These are phyloP conservation scores for Penicillium brasilianum DNA, from an alignment of 2,329 filamentous ascomycete genomes.

Conservation along the genomic window DNA sequence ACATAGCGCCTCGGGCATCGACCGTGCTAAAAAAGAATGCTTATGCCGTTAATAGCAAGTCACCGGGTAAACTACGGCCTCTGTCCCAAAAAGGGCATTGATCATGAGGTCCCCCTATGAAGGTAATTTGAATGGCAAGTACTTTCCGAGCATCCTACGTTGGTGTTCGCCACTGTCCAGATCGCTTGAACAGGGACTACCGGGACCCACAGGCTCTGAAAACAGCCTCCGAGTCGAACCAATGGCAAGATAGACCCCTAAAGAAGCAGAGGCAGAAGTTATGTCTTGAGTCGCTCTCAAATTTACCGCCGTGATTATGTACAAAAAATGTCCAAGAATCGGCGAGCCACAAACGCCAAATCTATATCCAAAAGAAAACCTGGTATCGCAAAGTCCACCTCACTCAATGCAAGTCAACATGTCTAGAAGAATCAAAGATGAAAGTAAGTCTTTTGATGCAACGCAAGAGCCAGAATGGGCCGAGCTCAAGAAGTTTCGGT, in stretches of 20 bases:
- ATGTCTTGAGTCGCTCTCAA: neutral
- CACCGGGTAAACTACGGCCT: too few species aligned
- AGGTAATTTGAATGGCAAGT: too few species aligned
- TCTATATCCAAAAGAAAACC: constrained; percentile 10
- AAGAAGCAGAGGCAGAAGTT: neutral
- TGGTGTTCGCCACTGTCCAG: neutral
- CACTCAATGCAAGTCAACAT: neutral
- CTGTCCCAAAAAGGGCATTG: too few species aligned
- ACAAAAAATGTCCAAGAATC: constrained; percentile 8
- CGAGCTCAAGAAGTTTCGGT: neutral
- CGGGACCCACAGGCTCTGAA: neutral
- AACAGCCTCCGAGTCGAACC: neutral
- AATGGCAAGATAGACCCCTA: neutral
- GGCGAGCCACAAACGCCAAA: constrained; percentile 8
- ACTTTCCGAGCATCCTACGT: neutral
- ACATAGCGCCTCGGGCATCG: too few species aligned
- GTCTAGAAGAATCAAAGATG: constrained; percentile 1
- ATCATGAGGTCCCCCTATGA: too few species aligned
- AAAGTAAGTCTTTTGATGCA: constrained; percentile 8
- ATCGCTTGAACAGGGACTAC: neutral
- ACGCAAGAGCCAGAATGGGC: neutral
- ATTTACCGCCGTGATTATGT: neutral
- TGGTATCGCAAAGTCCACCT: constrained; percentile 6
- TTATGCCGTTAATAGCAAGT: too few species aligned
- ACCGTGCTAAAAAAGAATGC: too few species aligned